Evolutionary conservation across 257 asterid genomes (phyloP).

Genomic region (Petunia secreta): DNA sequence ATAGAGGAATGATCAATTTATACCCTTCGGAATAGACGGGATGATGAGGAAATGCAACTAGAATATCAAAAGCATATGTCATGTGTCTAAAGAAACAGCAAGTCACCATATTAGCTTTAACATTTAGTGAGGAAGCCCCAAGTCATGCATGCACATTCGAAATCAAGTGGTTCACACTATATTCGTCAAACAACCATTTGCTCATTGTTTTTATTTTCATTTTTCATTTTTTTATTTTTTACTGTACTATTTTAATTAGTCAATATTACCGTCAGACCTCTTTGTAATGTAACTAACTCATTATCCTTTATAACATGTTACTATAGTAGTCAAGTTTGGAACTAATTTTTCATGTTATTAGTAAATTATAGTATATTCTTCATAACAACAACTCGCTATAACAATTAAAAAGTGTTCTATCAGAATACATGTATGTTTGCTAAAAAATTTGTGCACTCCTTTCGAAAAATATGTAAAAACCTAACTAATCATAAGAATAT

Average conservation of each 20-base stretch:
- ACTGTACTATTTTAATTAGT: neutral
- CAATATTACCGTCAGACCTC: no score
- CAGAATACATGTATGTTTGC: no score
- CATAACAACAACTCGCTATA: no score
- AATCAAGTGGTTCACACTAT: constrained; percentile 4
- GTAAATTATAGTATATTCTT: no score
- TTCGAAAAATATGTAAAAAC: no score
- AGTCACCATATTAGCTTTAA: neutral
- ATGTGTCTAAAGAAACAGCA: neutral
- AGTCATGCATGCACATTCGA: neutral
- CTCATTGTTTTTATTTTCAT: neutral
- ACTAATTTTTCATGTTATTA: no score
- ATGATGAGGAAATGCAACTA: neutral
- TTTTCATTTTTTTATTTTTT: neutral
- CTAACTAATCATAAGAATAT: neutral
- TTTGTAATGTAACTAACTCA: no score
- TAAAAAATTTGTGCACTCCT: neutral
- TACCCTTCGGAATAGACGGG: neutral
- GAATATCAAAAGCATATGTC: neutral
- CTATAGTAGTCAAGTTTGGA: no score
- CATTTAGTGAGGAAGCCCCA: neutral
- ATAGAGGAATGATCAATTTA: neutral
- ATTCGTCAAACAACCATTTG: neutral
- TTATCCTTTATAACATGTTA: no score
- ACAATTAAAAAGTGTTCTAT: no score